Conservation (phyloP, 805 yeast species). For the Lipomyces lipofer region DNA sequence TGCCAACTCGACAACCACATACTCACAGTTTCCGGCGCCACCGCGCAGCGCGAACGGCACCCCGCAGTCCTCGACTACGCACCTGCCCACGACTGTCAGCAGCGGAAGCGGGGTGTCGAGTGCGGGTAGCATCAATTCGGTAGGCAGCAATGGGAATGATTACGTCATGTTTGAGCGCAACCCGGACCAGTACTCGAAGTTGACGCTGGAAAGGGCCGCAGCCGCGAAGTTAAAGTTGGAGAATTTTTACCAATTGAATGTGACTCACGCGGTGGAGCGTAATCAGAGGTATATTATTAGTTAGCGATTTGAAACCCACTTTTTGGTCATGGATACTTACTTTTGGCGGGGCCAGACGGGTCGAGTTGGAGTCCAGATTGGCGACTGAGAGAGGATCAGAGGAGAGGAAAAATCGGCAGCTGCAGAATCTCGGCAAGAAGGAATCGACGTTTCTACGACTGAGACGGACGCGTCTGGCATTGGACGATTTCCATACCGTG, state of each 20-base stretch:
- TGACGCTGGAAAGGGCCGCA: slow-evolving; percentile 79
- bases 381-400: slow-evolving; percentile 73
- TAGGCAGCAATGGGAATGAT: slow-evolving; percentile 37
- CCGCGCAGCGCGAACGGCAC: slow-evolving; percentile 1
- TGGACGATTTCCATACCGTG: slow-evolving; percentile 84
- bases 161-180: slow-evolving; percentile 77
- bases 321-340: not conserved
- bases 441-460: slow-evolving; percentile 84
- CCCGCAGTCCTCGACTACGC: slow-evolving; percentile 58
- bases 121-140: slow-evolving; percentile 1
- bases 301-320: not conserved
- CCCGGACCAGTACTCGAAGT: slow-evolving; percentile 72
- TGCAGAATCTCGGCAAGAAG: slow-evolving; percentile 79
- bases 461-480: slow-evolving; percentile 76
- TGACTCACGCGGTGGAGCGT: slow-evolving; percentile 90
- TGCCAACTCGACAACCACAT: slow-evolving; percentile 26
- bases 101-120: not conserved
- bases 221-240: slow-evolving; percentile 80
- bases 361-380: slow-evolving; percentile 75
- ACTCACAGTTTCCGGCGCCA: slow-evolving; percentile 23
- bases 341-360: slow-evolving; percentile 44
- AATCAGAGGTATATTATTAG: slow-evolving; percentile 61
- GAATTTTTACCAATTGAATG: slow-evolving; percentile 81
- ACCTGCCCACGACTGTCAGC: slow-evolving; percentile 59
- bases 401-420: slow-evolving; percentile 80